phyloP scores from a whole-genome alignment of 208 protist species.

The Acanthamoeba lenticulata region DNA sequence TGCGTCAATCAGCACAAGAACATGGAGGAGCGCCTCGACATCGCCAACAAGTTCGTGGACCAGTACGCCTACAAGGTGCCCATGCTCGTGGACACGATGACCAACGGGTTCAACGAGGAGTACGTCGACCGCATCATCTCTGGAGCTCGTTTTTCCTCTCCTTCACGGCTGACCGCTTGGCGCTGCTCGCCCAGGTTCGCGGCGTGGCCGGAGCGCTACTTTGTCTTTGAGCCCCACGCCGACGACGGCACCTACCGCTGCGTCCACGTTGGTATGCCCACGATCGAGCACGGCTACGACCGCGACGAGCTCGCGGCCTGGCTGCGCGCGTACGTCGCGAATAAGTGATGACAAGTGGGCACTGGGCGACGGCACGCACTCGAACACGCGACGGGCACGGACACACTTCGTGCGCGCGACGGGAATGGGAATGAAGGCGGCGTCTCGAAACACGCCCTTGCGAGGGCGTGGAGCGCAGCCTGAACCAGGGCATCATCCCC shows the following conservation, averaged over 20 bases:
- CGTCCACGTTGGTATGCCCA: slow-evolving; percentile 25
- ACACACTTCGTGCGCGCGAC: background rate
- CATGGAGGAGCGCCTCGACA: background rate
- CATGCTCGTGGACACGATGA: slow-evolving; percentile 7
- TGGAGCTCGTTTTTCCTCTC: no score
- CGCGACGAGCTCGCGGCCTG: background rate
- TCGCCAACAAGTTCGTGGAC: slow-evolving; percentile 16
- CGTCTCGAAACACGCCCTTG: background rate
- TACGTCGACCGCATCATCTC: no score
- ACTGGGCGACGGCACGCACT: background rate
- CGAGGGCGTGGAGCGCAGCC: background rate
- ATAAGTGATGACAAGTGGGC: background rate
- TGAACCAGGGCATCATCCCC: background rate
- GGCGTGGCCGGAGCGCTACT: slow-evolving; percentile 23
- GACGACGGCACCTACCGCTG: background rate
- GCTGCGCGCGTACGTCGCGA: background rate
- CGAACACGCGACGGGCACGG: background rate
- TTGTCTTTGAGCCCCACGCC: background rate
- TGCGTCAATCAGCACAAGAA: slow-evolving; percentile 40
- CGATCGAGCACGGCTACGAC: slow-evolving; percentile 19
- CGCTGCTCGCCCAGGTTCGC: background rate
- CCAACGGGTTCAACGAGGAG: background rate
- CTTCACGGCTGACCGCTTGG: no score
- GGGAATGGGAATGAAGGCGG: slow-evolving; percentile 11
- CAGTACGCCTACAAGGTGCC: background rate